A percentile compares a stretch with the other conserved stretches of the same genome.
Evolutionary conservation across 2,329 filamentous ascomycete species (phyloP).

Genomic region (Aspergillus thermomutatus): DNA sequence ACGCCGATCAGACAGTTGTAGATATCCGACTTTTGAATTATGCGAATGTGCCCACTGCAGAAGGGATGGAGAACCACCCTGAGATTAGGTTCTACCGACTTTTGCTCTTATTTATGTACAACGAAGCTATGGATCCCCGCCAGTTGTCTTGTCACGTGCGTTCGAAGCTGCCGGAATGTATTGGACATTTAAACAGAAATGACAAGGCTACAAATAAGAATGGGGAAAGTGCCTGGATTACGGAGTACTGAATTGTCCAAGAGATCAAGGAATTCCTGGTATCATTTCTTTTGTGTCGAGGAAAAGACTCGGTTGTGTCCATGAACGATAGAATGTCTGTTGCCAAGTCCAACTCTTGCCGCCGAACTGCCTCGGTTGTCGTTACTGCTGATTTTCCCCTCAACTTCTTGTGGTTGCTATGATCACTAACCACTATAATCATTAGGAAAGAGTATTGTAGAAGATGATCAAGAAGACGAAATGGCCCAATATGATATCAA

Average conservation of each 20-base stretch:
- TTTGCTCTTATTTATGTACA: constrained; percentile 9
- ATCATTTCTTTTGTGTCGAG: not conserved
- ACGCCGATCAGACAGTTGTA: not conserved
- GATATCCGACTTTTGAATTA: not conserved
- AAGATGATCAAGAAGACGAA: not conserved
- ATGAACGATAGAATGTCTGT: not conserved
- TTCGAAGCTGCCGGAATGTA: constrained; percentile 1
- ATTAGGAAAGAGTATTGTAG: not conserved
- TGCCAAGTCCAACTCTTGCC: not conserved
- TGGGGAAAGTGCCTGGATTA: not conserved
- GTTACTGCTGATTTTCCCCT: not conserved
- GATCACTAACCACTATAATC: not conserved
- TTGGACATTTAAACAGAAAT: not conserved
- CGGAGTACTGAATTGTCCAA: not conserved
- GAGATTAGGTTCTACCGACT: not conserved
- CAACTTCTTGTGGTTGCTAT: not conserved
- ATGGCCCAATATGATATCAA: constrained; percentile 38
- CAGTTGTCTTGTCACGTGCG: constrained; percentile 19
- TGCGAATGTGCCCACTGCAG: not conserved
- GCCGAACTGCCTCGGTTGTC: not conserved
- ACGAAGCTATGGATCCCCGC: constrained; percentile 11
- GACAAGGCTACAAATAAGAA: constrained; percentile 7
- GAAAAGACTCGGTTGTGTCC: not conserved
- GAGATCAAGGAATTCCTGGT: not conserved
- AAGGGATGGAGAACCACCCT: constrained; percentile 1